These are phyloP conservation scores for Emericellopsis cladophorae DNA, from an alignment of 2,329 filamentous ascomycete genomes.

Conservation along the genomic window DNA sequence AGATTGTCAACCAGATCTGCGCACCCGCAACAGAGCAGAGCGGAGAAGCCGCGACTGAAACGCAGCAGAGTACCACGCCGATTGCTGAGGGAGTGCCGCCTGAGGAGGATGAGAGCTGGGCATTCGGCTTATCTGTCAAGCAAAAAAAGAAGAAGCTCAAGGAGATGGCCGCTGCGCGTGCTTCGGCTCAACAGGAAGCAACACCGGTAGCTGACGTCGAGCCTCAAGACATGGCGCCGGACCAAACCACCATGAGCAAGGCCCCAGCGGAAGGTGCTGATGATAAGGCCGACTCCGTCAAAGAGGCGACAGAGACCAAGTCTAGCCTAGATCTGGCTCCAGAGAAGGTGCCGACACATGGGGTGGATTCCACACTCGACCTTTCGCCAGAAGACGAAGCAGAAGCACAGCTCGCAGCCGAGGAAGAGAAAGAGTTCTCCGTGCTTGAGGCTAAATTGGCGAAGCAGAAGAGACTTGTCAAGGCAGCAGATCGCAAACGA, in stretches of 20 bases:
- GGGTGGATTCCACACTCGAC: too few species aligned
- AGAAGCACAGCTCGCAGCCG: not conserved
- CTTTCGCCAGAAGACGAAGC: slow-evolving; percentile 1
- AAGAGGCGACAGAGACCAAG: too few species aligned
- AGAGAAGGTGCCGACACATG: too few species aligned
- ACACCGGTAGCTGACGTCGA: too few species aligned
- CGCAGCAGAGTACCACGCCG: not conserved
- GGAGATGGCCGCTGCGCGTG: not conserved
- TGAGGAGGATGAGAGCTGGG: not conserved
- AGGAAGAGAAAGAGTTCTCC: not conserved
- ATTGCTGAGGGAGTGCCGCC: not conserved
- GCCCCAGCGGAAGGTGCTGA: not conserved
- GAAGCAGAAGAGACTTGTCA: not conserved
- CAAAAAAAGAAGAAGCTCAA: slow-evolving; percentile 8
- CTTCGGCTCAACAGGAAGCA: slow-evolving; percentile 2
- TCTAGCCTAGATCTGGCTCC: too few species aligned
- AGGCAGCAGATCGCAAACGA: too few species aligned
- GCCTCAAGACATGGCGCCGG: too few species aligned
- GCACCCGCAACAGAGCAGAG: too few species aligned
- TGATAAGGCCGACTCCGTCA: not conserved
- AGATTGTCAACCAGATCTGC: too few species aligned
- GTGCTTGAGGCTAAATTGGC: not conserved
- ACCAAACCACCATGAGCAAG: too few species aligned
- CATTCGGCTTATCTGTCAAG: slow-evolving; percentile 4
- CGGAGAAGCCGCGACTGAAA: too few species aligned